Evolutionary conservation across 1,284 basidiomycete species (phyloP), one percentile per base, ranked within the genome.

Genomic region (Sutorius eximius): DNA sequence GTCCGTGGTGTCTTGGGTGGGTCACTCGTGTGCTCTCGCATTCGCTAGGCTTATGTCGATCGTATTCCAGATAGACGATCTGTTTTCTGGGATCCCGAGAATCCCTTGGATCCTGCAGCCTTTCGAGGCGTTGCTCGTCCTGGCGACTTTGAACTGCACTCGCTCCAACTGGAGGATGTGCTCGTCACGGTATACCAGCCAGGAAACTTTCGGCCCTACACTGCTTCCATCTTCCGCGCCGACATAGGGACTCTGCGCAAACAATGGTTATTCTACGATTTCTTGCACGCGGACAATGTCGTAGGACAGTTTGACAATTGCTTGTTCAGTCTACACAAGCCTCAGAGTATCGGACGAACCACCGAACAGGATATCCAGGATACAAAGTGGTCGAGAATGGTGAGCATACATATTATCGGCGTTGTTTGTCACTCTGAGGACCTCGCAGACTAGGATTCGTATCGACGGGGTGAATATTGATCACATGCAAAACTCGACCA

Each of bases 301-400:
- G 96, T 97, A 5, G 96, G 96, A 1, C 97, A 99, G 69, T 92
- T 96, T 61, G 96, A 99, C 70, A 98, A 98, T 65, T 99, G 97
- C 66, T 70, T 99, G 15, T 98, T 98, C 77, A 98, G 95, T 66
- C 71, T 99, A 59, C 96, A 99, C 71, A 93, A 90, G 69, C 96
- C 96, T 9, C 96, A 99, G 74, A 96, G 92, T 69, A 93, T 99
- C 48, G 93, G 95, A 5, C 80, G 92, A 58, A 95, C 92, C 5
- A 92, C 85, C 45, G 89, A 91, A 59, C 87, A 87, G 66, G 91
- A 95, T 59, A 73, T 89, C 45, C 85, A 86, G 66, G 90, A 93
- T 63, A 82, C 86, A 16, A 82, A 89, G 56, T 94, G 91, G 87
- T 87, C 87, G 38, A 83, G 93, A 52, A 95, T 98, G 93, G 94